phyloP scores from a whole-genome alignment of 305 asterid species.

The Fraxinus sp. region DNA sequence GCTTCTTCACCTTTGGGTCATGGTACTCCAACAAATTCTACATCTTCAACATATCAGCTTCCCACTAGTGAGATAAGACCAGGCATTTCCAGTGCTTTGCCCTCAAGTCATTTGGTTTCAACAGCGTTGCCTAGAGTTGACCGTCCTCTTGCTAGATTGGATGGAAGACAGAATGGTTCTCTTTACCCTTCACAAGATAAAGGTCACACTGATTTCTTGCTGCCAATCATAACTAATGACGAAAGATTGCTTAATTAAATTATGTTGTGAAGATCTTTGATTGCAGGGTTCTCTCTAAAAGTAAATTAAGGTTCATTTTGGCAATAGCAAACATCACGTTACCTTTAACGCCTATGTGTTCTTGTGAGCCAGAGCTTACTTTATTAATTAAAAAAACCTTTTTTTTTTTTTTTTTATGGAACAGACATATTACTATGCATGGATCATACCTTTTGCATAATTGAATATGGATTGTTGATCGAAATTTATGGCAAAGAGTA shows the following conservation, averaged over 20 bases:
- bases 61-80: conserved; percentile 90
- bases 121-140: conserved; percentile 58
- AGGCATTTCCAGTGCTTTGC: conserved; percentile 45
- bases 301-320: conserved; percentile 9
- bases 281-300: conserved; percentile 9
- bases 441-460: neutral
- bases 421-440: neutral
- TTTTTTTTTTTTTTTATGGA: neutral
- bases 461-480: neutral
- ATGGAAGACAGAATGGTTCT: conserved; percentile 69
- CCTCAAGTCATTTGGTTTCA: conserved; percentile 52
- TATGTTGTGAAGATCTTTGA: conserved; percentile 11
- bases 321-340: conserved; percentile 8
- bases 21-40: conserved; percentile 40
- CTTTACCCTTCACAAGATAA: conserved; percentile 53
- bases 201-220: conserved; percentile 44
- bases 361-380: conserved; percentile 7
- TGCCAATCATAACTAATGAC: neutral
- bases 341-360: conserved; percentile 2
- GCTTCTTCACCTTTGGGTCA: conserved; percentile 46
- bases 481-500: neutral
- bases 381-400: neutral
- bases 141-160: conserved; percentile 57
- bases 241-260: conserved; percentile 10
- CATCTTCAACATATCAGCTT: conserved; percentile 75